phyloP scores from a whole-genome alignment of 164 flowering plant genomes.

The Euptelea pleiosperma region DNA sequence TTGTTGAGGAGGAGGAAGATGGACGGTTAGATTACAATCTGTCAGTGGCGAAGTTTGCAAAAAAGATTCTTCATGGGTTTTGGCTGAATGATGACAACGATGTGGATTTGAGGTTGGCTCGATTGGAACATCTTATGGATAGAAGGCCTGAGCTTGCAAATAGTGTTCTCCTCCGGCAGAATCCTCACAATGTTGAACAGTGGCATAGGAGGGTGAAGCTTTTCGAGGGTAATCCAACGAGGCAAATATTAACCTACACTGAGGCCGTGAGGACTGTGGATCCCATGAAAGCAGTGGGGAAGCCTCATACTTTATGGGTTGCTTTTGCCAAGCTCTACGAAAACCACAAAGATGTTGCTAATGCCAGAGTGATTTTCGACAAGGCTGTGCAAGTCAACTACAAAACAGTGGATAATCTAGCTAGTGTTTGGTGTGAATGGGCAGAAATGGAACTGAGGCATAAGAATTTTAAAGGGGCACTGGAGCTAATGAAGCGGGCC shows the following conservation, averaged over 20 bases:
- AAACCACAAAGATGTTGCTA: slow-evolving; percentile 61
- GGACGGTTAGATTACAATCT: slow-evolving; percentile 40
- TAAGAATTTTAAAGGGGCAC: slow-evolving; percentile 75
- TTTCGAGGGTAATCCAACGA: slow-evolving; percentile 80
- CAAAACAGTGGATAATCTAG: slow-evolving; percentile 83
- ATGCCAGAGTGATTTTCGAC: slow-evolving; percentile 91
- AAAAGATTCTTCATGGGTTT: slow-evolving; percentile 55
- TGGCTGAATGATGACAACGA: slow-evolving; percentile 80
- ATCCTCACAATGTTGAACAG: slow-evolving; percentile 96
- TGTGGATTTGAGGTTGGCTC: slow-evolving; percentile 73
- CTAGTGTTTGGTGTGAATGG: slow-evolving; percentile 96
- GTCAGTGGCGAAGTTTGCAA: slow-evolving; percentile 40
- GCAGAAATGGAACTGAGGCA: slow-evolving; percentile 90
- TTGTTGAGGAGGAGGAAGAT: slow-evolving; percentile 32
- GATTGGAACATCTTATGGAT: slow-evolving; percentile 72
- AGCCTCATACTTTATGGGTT: slow-evolving; percentile 96
- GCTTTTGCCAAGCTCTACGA: slow-evolving; percentile 90
- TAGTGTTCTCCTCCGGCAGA: slow-evolving; percentile 89
- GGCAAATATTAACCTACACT: slow-evolving; percentile 79
- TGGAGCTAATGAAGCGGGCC: slow-evolving; percentile 83
- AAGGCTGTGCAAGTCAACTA: slow-evolving; percentile 94
- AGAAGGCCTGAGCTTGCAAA: slow-evolving; percentile 90
- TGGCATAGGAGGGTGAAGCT: slow-evolving; percentile 94
- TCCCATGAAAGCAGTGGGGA: slow-evolving; percentile 96
- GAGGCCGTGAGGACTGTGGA: slow-evolving; percentile 95